Evolutionary conservation across 2,329 filamentous ascomycete genomes (phyloP).

Genomic region (Pestalotiopsis sp.): DNA sequence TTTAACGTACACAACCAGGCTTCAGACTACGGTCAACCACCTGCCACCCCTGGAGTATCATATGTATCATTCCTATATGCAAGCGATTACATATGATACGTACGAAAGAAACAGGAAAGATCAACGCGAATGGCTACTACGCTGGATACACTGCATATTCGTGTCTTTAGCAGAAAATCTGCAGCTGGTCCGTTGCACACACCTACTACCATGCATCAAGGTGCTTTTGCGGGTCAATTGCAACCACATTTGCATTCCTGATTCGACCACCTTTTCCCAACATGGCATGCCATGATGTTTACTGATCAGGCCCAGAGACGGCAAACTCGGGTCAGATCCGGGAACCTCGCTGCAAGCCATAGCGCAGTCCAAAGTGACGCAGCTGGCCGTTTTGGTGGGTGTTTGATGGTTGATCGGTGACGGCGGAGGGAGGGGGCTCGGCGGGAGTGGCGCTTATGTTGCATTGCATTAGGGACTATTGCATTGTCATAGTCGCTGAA

Average conservation of each 20-base stretch:
- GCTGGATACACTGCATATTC: too few relatives aligned
- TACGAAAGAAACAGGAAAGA: slow-evolving; percentile 15
- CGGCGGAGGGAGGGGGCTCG: not conserved
- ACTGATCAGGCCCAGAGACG: not conserved
- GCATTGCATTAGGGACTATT: not conserved
- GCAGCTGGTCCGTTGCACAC: too few relatives aligned
- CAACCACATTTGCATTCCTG: too few relatives aligned
- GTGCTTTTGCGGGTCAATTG: too few relatives aligned
- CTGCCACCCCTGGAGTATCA: too few relatives aligned
- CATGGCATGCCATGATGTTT: not conserved
- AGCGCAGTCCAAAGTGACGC: not conserved
- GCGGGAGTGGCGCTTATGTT: not conserved
- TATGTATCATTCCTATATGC: too few relatives aligned
- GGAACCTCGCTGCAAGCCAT: not conserved
- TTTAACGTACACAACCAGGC: not conserved
- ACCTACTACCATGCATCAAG: too few relatives aligned
- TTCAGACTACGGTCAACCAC: not conserved
- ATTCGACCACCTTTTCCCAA: not conserved
- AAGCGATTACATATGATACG: too few relatives aligned
- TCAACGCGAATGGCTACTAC: too few relatives aligned
- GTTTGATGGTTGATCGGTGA: too few relatives aligned
- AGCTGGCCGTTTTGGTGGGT: too few relatives aligned
- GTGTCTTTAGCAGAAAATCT: too few relatives aligned
- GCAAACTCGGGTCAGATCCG: not conserved
- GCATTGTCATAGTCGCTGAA: not conserved